A percentile compares a stretch with the other conserved stretches of the same genome.
These are phyloP conservation scores for Cornus suecica DNA, from an alignment of 148 eudicot genomes.

Conservation along the genomic window DNA sequence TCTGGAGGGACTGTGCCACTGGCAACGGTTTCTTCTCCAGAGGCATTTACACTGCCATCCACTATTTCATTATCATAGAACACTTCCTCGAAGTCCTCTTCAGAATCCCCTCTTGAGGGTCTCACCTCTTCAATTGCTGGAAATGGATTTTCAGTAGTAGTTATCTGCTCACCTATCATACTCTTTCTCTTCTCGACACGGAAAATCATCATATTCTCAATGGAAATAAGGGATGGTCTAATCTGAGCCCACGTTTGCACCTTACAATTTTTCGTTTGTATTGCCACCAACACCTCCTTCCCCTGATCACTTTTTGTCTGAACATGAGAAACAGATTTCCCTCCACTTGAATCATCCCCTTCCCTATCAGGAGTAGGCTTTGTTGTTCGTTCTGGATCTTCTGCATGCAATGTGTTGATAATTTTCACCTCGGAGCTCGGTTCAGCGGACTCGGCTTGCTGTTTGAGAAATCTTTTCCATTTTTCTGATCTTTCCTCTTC, in stretches of 20 bases:
- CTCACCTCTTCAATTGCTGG: constrained; percentile 34
- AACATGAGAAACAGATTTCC: constrained; percentile 25
- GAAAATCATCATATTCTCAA: constrained; percentile 57
- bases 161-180: constrained; percentile 22
- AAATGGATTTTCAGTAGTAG: constrained; percentile 23
- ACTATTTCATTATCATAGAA: constrained; percentile 26
- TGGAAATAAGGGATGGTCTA: constrained; percentile 47
- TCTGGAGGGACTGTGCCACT: constrained; percentile 23
- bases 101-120: constrained; percentile 25
- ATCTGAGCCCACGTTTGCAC: constrained; percentile 62
- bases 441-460: constrained; percentile 40
- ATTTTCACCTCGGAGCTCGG: constrained; percentile 24
- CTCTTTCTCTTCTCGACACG: constrained; percentile 43
- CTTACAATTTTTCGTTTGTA: constrained; percentile 30
- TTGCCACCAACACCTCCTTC: constrained; percentile 26
- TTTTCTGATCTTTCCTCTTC: constrained; percentile 78
- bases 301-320: constrained; percentile 28
- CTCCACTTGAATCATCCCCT: constrained; percentile 42
- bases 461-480: constrained; percentile 78
- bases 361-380: constrained; percentile 26
- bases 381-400: constrained; percentile 20
- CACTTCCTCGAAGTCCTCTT: constrained; percentile 31
- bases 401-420: constrained; percentile 24
- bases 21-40: constrained; percentile 20
- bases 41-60: constrained; percentile 21